These are phyloP conservation scores for Thalassiosira livingstoniorum DNA, from an alignment of 352 stramenopile species.

Conservation along the genomic window DNA sequence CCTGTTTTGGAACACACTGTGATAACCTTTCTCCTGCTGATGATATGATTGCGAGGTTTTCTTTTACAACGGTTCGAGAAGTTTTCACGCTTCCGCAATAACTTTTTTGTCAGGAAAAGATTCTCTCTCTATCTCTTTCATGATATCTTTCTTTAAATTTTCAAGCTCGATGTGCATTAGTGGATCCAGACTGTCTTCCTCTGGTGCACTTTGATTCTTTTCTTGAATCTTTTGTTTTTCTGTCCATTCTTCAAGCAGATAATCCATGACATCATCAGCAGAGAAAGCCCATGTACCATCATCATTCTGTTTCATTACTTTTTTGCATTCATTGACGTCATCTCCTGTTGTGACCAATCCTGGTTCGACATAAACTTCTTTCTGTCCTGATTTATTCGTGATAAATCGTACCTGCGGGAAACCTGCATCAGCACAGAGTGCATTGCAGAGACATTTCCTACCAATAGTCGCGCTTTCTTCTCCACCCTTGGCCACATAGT, in stretches of 20 bases:
- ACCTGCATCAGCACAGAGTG: slow-evolving; percentile 57
- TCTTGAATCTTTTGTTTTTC: background rate
- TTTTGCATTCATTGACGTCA: slow-evolving; percentile 52
- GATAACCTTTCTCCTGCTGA: too few relatives aligned
- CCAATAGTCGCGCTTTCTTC: slow-evolving; percentile 42
- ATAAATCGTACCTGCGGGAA: slow-evolving; percentile 51
- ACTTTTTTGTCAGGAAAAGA: too few relatives aligned
- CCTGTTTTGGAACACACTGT: too few relatives aligned
- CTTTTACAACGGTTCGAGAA: too few relatives aligned
- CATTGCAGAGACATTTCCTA: slow-evolving; percentile 68
- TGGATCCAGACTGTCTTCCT: too few relatives aligned
- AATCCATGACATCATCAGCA: slow-evolving; percentile 58
- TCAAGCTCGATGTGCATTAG: too few relatives aligned
- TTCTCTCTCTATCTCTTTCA: too few relatives aligned
- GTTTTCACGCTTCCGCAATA: too few relatives aligned
- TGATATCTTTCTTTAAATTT: too few relatives aligned
- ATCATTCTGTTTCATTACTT: slow-evolving; percentile 55
- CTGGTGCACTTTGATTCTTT: too few relatives aligned
- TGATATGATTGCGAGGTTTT: too few relatives aligned
- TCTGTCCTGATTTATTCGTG: slow-evolving; percentile 29
- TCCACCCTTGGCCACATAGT: slow-evolving; percentile 59
- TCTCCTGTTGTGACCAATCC: slow-evolving; percentile 59
- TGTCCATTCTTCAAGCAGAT: slow-evolving; percentile 41
- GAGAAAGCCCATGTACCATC: slow-evolving; percentile 46
- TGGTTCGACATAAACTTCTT: slow-evolving; percentile 36